phyloP scores from a whole-genome alignment of 83 land plant species.

The Thuja plicata region DNA sequence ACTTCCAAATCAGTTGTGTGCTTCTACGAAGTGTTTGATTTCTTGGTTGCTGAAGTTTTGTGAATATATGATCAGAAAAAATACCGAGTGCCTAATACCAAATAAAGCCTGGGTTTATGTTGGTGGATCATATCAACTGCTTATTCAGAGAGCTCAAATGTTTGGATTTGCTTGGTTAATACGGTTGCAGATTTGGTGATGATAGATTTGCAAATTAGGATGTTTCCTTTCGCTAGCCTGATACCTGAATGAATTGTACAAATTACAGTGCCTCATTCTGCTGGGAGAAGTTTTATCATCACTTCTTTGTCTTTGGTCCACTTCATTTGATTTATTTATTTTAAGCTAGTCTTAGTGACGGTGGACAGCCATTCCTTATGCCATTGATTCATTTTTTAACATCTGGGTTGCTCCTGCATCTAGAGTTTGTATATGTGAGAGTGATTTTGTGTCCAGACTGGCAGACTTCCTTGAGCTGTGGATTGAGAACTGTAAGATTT shows the following conservation, averaged over 20 bases:
- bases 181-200: conserved; percentile 4
- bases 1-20: background rate
- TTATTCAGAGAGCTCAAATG: background rate
- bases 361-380: background rate
- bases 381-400: background rate
- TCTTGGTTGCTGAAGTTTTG: background rate
- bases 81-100: background rate
- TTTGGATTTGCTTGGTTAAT: background rate
- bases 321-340: background rate
- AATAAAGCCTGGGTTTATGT: conserved; percentile 1
- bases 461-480: background rate
- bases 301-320: background rate
- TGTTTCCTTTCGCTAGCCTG: background rate
- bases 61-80: background rate
- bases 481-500: background rate
- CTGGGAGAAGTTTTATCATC: background rate
- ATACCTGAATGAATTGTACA: background rate
- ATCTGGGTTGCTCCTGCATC: background rate
- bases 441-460: background rate
- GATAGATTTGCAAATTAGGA: background rate
- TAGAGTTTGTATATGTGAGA: background rate
- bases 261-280: background rate
- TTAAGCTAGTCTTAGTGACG: background rate
- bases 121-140: background rate
- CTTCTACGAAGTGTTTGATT: background rate